Conservation (phyloP, 257 asterid genomes). For the Nicotiana noctiflora region DNA sequence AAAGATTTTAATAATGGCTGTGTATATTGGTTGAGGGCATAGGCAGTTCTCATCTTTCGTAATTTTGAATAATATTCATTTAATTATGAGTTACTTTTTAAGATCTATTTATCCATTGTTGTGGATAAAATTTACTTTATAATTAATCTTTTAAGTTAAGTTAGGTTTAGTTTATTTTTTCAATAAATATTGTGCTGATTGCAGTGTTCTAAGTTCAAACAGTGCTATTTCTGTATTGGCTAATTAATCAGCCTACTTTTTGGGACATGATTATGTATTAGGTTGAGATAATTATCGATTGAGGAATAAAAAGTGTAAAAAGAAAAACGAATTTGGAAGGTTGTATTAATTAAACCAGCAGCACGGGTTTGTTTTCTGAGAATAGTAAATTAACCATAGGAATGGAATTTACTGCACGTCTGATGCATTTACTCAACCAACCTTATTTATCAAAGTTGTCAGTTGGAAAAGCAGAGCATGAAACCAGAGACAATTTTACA, state of each 20-base stretch:
- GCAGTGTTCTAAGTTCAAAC: not conserved
- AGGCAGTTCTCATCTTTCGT: not conserved
- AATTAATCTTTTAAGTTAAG: not conserved
- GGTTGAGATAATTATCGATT: not conserved
- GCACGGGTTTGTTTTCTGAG: not conserved
- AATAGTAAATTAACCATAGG: not conserved
- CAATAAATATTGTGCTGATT: not conserved
- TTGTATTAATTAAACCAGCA: not conserved
- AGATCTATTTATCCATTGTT: too few relatives aligned
- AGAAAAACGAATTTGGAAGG: too few relatives aligned
- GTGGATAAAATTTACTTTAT: not conserved
- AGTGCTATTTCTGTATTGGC: not conserved
- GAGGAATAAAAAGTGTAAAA: not conserved
- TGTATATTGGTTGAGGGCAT: not conserved
- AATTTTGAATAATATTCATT: too few relatives aligned
- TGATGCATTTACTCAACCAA: conserved; percentile 45
- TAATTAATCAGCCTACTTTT: not conserved
- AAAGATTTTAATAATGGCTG: too few relatives aligned
- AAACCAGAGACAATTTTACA: not conserved
- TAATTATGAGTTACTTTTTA: too few relatives aligned
- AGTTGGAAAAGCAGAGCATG: conserved; percentile 5
- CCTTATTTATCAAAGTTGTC: conserved; percentile 55
- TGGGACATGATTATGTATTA: not conserved
- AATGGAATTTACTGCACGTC: conserved; percentile 21
- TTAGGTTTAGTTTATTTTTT: not conserved